These are phyloP conservation scores for Eutrema salsugineum DNA, from an alignment of 441 rosid species.

Conservation along the genomic window DNA sequence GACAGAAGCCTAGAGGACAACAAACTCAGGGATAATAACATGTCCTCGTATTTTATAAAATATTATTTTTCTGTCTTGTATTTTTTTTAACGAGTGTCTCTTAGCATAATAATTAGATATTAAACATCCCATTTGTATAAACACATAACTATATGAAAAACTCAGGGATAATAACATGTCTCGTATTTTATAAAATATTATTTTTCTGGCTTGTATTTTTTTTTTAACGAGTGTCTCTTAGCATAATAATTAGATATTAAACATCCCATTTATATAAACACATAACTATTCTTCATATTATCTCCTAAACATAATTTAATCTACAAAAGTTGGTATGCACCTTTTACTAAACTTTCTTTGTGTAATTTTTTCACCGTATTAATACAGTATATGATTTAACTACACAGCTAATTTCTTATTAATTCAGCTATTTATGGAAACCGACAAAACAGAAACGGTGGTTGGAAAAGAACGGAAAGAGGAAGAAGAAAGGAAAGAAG, in stretches of 20 bases:
- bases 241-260: background rate
- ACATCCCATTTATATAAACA: background rate
- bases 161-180: constrained; percentile 7
- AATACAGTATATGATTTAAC: background rate
- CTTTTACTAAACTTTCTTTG: background rate
- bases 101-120: background rate
- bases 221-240: background rate
- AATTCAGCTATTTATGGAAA: background rate
- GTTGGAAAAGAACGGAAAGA: background rate
- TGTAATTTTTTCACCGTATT: background rate
- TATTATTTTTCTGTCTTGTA: background rate
- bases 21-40: background rate
- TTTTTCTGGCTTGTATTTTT: background rate
- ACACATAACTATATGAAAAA: background rate
- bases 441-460: background rate
- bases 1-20: constrained; percentile 8
- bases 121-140: background rate
- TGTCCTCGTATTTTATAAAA: background rate
- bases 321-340: background rate
- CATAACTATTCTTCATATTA: background rate
- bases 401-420: background rate
- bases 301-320: background rate
- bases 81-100: background rate
- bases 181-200: background rate
- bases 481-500: background rate